Evolutionary conservation across 2,329 filamentous ascomycete genomes (phyloP).

Genomic region (Monilinia polystroma): DNA sequence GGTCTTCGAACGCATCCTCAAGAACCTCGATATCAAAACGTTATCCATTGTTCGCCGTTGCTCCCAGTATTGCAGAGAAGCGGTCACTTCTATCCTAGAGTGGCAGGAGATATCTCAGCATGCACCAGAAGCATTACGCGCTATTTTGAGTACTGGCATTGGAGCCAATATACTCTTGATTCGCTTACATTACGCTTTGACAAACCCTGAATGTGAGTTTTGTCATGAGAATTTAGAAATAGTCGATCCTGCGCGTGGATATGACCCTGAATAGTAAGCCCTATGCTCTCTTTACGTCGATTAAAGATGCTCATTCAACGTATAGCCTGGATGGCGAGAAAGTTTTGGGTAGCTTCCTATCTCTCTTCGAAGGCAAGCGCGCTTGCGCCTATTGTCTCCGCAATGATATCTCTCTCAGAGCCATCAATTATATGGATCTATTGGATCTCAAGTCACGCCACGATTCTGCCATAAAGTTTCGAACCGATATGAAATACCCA

Average conservation of each 20-base stretch:
- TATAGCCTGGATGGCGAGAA: background rate
- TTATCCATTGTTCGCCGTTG: background rate
- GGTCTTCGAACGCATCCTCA: conserved; percentile 2
- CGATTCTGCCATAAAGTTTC: background rate
- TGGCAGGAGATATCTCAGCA: conserved; percentile 1
- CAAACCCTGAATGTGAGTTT: conserved; percentile 8
- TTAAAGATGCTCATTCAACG: background rate
- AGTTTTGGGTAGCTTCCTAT: conserved; percentile 24
- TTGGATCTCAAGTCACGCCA: background rate
- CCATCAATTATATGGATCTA: background rate
- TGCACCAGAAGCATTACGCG: conserved; percentile 9
- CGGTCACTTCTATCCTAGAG: background rate
- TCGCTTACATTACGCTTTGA: conserved; percentile 6
- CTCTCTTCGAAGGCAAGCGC: conserved; percentile 25
- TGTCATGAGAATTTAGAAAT: background rate
- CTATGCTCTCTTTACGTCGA: background rate
- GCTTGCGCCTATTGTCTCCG: conserved; percentile 27
- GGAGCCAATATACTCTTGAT: background rate
- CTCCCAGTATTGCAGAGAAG: background rate
- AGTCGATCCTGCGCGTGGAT: background rate
- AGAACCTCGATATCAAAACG: conserved; percentile 4
- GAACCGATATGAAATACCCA: background rate
- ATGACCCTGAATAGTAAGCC: background rate
- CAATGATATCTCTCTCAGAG: conserved; percentile 22
- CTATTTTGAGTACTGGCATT: background rate